phyloP scores from a whole-genome alignment of 2,329 filamentous ascomycete species.

The Metarhizium brunneum region DNA sequence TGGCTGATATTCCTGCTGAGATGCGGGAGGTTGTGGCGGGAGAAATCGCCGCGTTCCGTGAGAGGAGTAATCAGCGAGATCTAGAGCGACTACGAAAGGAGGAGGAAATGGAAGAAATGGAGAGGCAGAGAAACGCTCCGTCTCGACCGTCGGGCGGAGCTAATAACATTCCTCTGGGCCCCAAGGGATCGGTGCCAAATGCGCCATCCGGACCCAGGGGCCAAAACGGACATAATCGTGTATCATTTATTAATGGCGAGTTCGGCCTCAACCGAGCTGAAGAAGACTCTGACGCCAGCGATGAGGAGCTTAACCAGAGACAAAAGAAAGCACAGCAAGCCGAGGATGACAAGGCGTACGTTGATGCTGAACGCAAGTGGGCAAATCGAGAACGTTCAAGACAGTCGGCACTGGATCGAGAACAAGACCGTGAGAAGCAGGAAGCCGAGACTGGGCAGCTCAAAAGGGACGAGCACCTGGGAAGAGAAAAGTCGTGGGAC shows the following conservation, averaged over 20 bases:
- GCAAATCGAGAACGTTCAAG: slow-evolving; percentile 78
- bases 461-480: slow-evolving; percentile 61
- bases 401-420: slow-evolving; percentile 76
- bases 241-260: slow-evolving; percentile 75
- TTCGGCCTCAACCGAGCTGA: slow-evolving; percentile 60
- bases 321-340: slow-evolving; percentile 60
- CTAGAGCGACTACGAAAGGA: slow-evolving; percentile 79
- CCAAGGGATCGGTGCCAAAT: slow-evolving; percentile 47
- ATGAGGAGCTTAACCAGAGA: slow-evolving; percentile 73
- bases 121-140: slow-evolving; percentile 62
- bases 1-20: slow-evolving; percentile 90
- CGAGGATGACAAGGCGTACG: slow-evolving; percentile 71
- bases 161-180: slow-evolving; percentile 36
- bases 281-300: slow-evolving; percentile 79
- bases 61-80: slow-evolving; percentile 81
- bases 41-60: slow-evolving; percentile 90
- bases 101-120: slow-evolving; percentile 84
- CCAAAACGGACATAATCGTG: slow-evolving; percentile 52
- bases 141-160: slow-evolving; percentile 56
- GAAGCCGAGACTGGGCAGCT: slow-evolving; percentile 58
- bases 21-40: slow-evolving; percentile 92
- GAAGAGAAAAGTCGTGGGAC: slow-evolving; percentile 62
- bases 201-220: slow-evolving; percentile 59
- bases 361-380: slow-evolving; percentile 85
- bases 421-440: slow-evolving; percentile 69